These are phyloP conservation scores for Dioszegia hungarica DNA, from an alignment of 768 basidiomycete species.

Conservation along the genomic window DNA sequence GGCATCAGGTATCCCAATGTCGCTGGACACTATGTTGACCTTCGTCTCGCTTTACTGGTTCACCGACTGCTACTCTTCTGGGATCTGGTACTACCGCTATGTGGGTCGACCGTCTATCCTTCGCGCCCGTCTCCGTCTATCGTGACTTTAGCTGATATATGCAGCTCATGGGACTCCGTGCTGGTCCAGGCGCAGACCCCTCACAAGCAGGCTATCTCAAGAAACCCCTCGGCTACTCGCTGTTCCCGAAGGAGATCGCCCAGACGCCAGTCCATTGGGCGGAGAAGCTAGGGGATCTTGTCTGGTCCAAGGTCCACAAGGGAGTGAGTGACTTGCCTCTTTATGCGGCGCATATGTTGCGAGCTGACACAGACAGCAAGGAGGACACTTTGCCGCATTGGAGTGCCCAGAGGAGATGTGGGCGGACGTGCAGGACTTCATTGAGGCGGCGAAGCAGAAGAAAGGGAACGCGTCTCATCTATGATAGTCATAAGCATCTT, in stretches of 20 bases:
- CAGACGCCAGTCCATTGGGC: constrained; percentile 6
- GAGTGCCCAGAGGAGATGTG: constrained; percentile 41
- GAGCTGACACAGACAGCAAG: constrained; percentile 9
- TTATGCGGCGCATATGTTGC: background rate
- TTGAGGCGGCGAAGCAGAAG: constrained; percentile 32
- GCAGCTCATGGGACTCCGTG: background rate
- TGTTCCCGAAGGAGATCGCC: constrained; percentile 41
- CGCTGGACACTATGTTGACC: constrained; percentile 29
- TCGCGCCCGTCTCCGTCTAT: too few species aligned
- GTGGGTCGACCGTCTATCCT: background rate
- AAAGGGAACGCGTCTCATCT: background rate
- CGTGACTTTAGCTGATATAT: background rate
- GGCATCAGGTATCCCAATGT: constrained; percentile 33
- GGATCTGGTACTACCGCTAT: constrained; percentile 16
- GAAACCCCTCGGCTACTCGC: constrained; percentile 43
- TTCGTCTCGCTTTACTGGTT: constrained; percentile 44
- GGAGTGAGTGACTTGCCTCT: constrained; percentile 8
- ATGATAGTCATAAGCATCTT: background rate
- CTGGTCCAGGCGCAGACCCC: background rate
- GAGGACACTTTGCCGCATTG: constrained; percentile 49
- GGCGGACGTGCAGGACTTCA: constrained; percentile 44
- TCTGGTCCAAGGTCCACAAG: constrained; percentile 36
- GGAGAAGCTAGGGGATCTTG: constrained; percentile 34
- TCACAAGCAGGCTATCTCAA: background rate
- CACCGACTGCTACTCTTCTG: constrained; percentile 16